Evolutionary conservation across 179 eudicot genomes (phyloP).

Genomic region (Spergularia azorica): DNA sequence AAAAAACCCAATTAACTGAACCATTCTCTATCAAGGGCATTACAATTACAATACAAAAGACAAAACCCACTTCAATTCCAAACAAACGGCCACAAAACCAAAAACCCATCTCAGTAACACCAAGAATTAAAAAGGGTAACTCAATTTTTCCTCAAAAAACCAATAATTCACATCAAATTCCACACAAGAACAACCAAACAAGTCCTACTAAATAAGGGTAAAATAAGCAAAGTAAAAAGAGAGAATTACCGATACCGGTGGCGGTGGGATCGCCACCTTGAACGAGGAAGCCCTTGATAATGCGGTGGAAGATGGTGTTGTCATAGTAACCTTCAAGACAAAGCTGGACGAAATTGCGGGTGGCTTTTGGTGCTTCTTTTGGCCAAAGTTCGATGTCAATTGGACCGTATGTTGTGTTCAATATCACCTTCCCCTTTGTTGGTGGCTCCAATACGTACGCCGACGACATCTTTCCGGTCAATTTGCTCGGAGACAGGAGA

Average conservation of each 20-base stretch:
- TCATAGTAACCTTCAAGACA: conserved; percentile 91
- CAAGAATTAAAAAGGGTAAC: background rate
- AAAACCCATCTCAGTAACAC: conserved; percentile 12
- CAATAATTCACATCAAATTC: background rate
- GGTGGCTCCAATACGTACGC: conserved; percentile 91
- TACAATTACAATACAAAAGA: background rate
- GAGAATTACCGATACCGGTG: conserved; percentile 58
- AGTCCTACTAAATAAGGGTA: background rate
- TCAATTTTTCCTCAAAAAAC: background rate
- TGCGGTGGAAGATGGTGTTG: conserved; percentile 76
- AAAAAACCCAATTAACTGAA: background rate
- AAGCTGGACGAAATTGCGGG: conserved; percentile 82
- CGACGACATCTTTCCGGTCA: conserved; percentile 56
- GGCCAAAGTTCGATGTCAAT: conserved; percentile 96
- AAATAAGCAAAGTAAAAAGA: background rate
- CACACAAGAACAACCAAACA: background rate
- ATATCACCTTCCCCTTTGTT: conserved; percentile 82
- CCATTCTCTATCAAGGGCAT: background rate
- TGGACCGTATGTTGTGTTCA: conserved; percentile 79
- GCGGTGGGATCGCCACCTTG: conserved; percentile 95
- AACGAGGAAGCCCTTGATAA: conserved; percentile 82
- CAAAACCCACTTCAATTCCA: conserved; percentile 13
- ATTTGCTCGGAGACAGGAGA: background rate
- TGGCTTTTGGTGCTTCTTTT: conserved; percentile 94
- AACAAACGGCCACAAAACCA: conserved; percentile 4